Percentiles rank a stretch among this genome's conserved stretches.
These are phyloP conservation scores for Perkinsus olseni DNA, from an alignment of 169 alveolate species.

Conservation along the genomic window DNA sequence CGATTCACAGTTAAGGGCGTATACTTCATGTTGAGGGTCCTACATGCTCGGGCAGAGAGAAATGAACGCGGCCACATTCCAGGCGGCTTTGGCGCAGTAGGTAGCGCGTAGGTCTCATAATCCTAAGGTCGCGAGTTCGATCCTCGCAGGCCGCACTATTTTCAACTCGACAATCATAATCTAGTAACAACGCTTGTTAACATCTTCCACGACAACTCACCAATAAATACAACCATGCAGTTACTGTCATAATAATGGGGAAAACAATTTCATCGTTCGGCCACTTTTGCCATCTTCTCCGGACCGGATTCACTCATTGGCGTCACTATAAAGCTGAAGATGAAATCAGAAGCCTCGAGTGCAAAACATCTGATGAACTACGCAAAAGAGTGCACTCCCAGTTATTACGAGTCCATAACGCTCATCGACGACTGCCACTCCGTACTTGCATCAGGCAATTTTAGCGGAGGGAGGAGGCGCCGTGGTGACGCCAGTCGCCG, in stretches of 20 bases:
- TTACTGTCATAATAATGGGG: neutral
- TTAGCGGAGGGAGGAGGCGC: neutral
- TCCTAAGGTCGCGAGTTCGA: neutral
- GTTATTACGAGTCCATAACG: neutral
- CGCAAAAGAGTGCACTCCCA: neutral
- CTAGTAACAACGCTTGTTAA: neutral
- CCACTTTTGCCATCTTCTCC: neutral
- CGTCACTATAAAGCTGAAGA: neutral
- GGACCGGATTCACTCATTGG: neutral
- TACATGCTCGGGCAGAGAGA: neutral
- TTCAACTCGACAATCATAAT: neutral
- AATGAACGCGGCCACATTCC: neutral
- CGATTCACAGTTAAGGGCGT: neutral
- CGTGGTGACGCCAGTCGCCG: neutral
- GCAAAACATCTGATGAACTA: neutral
- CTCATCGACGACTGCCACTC: neutral
- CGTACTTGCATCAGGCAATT: neutral
- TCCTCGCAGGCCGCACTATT: neutral
- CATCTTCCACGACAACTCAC: neutral
- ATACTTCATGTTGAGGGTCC: too few species aligned
- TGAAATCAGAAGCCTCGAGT: neutral
- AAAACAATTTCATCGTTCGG: neutral
- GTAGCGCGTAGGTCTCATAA: neutral
- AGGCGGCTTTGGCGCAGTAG: neutral
- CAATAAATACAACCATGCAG: neutral